Conservation (phyloP, 306 rosid genomes). For the Lathyrus aphaca region DNA sequence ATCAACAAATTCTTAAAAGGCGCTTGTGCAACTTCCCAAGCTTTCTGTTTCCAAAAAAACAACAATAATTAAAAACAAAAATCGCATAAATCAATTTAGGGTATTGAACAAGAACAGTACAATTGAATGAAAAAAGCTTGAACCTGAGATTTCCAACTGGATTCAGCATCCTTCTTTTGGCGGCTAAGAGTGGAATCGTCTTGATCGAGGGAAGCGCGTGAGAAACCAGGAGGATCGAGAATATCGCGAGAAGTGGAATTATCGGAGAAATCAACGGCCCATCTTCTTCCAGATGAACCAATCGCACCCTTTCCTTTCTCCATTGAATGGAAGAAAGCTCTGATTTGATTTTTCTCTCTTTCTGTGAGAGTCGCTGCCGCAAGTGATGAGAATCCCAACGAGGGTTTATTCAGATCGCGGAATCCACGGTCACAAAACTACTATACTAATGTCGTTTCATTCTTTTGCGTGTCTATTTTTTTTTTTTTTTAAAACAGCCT, state of each 20-base stretch:
- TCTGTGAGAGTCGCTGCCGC: too few relatives aligned
- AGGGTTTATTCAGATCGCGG: neutral
- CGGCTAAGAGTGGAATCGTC: slow-evolving; percentile 93
- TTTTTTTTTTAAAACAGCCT: too few relatives aligned
- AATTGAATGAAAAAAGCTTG: neutral
- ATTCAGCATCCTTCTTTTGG: slow-evolving; percentile 94
- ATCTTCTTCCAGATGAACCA: slow-evolving; percentile 68
- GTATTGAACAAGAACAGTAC: neutral
- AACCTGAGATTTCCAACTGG: slow-evolving; percentile 94
- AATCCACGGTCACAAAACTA: neutral
- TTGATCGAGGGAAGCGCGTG: slow-evolving; percentile 89
- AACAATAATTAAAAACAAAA: neutral
- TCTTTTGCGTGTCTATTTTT: too few relatives aligned
- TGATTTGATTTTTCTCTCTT: too few relatives aligned
- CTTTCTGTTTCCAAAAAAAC: slow-evolving; percentile 64
- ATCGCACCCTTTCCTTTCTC: slow-evolving; percentile 86
- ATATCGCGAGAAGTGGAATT: slow-evolving; percentile 75
- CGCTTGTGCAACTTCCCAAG: slow-evolving; percentile 99
- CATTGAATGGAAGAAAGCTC: slow-evolving; percentile 34
- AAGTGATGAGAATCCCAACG: neutral
- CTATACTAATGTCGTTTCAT: too few relatives aligned
- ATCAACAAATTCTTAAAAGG: slow-evolving; percentile 93
- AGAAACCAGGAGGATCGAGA: slow-evolving; percentile 90
- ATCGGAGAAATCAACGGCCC: slow-evolving; percentile 88
- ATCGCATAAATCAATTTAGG: neutral